These are phyloP conservation scores for Calycina herbarum DNA, from an alignment of 2,329 filamentous ascomycete genomes.

Conservation along the genomic window DNA sequence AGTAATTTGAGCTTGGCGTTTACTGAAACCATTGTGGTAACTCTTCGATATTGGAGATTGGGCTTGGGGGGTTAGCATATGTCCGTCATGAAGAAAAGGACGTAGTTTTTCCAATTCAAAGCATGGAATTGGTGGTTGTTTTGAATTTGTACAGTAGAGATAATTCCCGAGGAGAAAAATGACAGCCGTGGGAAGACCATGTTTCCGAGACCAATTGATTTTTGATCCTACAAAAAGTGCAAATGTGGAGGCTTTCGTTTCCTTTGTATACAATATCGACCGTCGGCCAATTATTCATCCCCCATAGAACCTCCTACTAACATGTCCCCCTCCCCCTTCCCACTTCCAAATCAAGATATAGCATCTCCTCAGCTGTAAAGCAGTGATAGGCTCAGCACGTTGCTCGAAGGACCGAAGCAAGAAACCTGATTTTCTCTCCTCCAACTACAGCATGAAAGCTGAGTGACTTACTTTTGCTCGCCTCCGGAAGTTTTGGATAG, in stretches of 20 bases:
- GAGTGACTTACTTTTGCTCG: constrained; percentile 39
- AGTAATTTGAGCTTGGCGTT: constrained; percentile 29
- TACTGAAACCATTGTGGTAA: constrained; percentile 22
- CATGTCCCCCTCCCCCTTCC: constrained; percentile 7
- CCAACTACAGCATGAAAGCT: constrained; percentile 7
- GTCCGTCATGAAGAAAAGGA: constrained; percentile 16
- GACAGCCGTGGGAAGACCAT: background rate
- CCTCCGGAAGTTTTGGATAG: constrained; percentile 65
- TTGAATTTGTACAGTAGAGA: constrained; percentile 9
- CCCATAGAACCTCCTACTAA: background rate
- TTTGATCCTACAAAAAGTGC: constrained; percentile 1
- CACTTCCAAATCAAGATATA: background rate
- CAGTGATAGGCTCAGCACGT: constrained; percentile 16
- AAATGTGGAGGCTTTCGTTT: constrained; percentile 12
- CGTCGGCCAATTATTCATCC: background rate
- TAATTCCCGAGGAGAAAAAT: background rate
- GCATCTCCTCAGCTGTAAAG: constrained; percentile 12
- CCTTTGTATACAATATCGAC: constrained; percentile 11
- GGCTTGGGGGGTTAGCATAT: constrained; percentile 21
- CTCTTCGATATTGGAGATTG: constrained; percentile 24
- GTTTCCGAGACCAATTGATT: background rate
- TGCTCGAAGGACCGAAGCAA: constrained; percentile 11
- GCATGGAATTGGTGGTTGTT: constrained; percentile 1
- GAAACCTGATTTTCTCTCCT: background rate
- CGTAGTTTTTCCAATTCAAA: constrained; percentile 6